A percentile compares a stretch with the other conserved stretches of the same genome.
These are phyloP conservation scores for Fragaria vesca DNA, from an alignment of 306 rosid genomes.

Conservation along the genomic window DNA sequence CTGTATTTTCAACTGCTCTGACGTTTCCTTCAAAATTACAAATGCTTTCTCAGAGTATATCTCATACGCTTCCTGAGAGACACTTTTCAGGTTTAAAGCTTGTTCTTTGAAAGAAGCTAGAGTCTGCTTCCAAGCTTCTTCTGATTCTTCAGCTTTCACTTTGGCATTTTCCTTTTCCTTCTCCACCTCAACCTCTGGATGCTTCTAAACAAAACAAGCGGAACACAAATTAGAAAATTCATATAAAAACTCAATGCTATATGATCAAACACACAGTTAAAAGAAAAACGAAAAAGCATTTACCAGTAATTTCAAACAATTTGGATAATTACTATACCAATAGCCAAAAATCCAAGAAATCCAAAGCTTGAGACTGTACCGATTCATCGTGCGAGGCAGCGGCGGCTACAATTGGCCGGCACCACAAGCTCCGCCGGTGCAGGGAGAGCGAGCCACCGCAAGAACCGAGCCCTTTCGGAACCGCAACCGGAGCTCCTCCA, in stretches of 20 bases:
- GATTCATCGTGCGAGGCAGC: slow-evolving; percentile 64
- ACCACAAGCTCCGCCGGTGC: slow-evolving; percentile 31
- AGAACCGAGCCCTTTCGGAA: slow-evolving; percentile 23
- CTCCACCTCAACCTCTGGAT: slow-evolving; percentile 56
- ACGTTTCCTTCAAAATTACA: slow-evolving; percentile 57
- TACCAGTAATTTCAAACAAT: neutral
- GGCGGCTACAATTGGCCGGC: slow-evolving; percentile 35
- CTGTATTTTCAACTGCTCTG: slow-evolving; percentile 75
- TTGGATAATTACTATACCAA: neutral
- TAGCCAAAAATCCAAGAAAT: neutral
- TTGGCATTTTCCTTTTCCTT: slow-evolving; percentile 35
- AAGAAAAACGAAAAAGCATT: neutral
- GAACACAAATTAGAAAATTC: slow-evolving; percentile 10
- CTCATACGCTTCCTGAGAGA: slow-evolving; percentile 86
- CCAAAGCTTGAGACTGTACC: slow-evolving; percentile 35
- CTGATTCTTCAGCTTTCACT: slow-evolving; percentile 51
- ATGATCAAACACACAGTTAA: neutral
- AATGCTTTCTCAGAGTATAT: slow-evolving; percentile 72
- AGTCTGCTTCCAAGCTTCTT: slow-evolving; percentile 76
- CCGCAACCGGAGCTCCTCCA: slow-evolving; percentile 31
- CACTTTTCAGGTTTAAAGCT: slow-evolving; percentile 63
- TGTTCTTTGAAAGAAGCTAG: slow-evolving; percentile 78
- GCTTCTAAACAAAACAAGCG: slow-evolving; percentile 30
- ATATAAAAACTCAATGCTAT: neutral
- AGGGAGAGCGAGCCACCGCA: slow-evolving; percentile 23